These are phyloP conservation scores for Didymosphaeria variabile DNA, from an alignment of 2,329 filamentous ascomycete species.

Conservation along the genomic window DNA sequence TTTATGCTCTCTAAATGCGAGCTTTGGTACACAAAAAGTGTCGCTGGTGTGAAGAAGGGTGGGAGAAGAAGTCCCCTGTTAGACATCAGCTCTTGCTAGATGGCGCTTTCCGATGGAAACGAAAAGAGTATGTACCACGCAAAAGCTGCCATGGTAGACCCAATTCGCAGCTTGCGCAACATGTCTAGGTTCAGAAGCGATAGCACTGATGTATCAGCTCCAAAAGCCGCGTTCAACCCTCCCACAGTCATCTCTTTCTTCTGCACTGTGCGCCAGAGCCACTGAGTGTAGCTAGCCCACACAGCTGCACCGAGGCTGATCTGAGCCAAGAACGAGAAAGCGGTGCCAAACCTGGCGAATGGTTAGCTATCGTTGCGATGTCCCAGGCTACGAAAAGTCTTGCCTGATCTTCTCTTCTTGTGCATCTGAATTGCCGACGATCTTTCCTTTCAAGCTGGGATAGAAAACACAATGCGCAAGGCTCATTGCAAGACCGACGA, in stretches of 20 bases:
- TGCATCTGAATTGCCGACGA: conserved; percentile 21
- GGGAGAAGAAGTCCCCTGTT: conserved; percentile 23
- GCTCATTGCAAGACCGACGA: conserved; percentile 23
- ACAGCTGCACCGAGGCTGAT: conserved; percentile 21
- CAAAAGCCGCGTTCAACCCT: conserved; percentile 21
- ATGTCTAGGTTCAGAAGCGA: conserved; percentile 23
- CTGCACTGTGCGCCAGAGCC: conserved; percentile 28
- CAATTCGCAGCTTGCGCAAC: conserved; percentile 22
- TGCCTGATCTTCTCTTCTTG: conserved; percentile 27
- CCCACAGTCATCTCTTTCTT: conserved; percentile 23
- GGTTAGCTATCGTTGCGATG: conserved; percentile 2
- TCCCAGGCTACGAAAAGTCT: neutral
- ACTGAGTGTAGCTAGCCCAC: conserved; percentile 25
- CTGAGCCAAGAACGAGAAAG: conserved; percentile 25
- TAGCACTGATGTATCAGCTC: conserved; percentile 22
- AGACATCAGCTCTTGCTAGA: neutral
- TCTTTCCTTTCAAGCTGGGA: conserved; percentile 14
- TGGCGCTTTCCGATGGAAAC: neutral
- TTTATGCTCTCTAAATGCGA: neutral
- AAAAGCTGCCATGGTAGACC: conserved; percentile 22
- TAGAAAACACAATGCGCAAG: conserved; percentile 28
- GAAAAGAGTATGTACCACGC: conserved; percentile 19
- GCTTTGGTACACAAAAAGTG: conserved; percentile 24
- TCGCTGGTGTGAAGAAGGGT: conserved; percentile 28
- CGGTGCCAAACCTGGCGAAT: conserved; percentile 22